Conservation (phyloP, 225 moss, liverwort and hornwort genomes). For the Marchantia polymorpha region DNA sequence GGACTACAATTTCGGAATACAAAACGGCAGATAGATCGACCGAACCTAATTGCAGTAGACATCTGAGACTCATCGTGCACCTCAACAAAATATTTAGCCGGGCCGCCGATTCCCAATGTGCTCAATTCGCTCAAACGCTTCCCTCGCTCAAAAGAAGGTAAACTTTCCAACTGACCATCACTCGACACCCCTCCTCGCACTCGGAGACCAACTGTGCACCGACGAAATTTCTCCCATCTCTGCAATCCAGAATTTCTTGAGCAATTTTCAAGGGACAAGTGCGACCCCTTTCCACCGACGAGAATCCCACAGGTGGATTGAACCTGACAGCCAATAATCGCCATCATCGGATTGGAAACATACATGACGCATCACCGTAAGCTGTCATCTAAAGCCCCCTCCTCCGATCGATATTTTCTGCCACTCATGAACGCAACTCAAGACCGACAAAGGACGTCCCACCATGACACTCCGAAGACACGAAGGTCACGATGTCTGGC, state of each 20-base stretch:
- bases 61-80: slow-evolving; percentile 58
- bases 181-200: not conserved
- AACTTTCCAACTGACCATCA: not conserved
- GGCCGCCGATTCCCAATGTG: slow-evolving; percentile 86
- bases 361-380: not conserved
- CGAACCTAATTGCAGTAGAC: slow-evolving; percentile 73
- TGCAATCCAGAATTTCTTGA: not conserved
- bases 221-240: not conserved
- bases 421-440: no score
- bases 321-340: not conserved
- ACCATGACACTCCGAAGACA: no score
- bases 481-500: no score
- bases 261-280: not conserved
- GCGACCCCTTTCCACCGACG: not conserved
- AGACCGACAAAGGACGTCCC: no score
- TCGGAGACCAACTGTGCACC: not conserved
- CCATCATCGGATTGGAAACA: not conserved
- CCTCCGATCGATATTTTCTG: no score
- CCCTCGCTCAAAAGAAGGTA: slow-evolving; percentile 36
- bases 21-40: slow-evolving; percentile 1
- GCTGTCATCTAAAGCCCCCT: no score
- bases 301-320: not conserved
- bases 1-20: not conserved
- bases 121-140: slow-evolving; percentile 80
- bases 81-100: slow-evolving; percentile 82